phyloP scores from a whole-genome alignment of 2,329 filamentous ascomycete species.

The Cordyceps cateniannulata region DNA sequence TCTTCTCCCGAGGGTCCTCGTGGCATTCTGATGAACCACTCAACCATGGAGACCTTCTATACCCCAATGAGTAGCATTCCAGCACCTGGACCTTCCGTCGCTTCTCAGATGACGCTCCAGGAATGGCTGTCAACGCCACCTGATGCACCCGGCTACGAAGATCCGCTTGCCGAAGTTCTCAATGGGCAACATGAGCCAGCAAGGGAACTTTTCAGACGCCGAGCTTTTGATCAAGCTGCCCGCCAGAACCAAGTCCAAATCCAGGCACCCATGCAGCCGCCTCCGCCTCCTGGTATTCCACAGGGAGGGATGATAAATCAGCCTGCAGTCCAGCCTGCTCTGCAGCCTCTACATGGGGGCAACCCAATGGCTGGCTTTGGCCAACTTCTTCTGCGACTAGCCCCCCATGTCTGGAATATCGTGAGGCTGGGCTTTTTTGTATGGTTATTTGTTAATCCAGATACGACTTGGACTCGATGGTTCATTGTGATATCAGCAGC shows the following conservation, averaged over 20 bases:
- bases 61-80: conserved; percentile 28
- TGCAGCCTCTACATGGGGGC: background rate
- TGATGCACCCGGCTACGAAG: background rate
- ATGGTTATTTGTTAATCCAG: conserved; percentile 57
- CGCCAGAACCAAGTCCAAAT: background rate
- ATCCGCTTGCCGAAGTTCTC: background rate
- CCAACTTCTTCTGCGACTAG: background rate
- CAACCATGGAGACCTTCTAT: conserved; percentile 43
- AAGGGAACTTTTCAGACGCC: background rate
- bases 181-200: background rate
- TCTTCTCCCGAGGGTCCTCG: conserved; percentile 54
- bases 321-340: background rate
- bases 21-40: conserved; percentile 49
- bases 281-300: background rate
- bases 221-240: background rate
- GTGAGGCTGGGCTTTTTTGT: conserved; percentile 53
- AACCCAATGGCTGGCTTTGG: conserved; percentile 5
- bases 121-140: conserved; percentile 3
- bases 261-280: background rate
- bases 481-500: conserved; percentile 48
- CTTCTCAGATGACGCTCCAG: background rate
- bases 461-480: conserved; percentile 54
- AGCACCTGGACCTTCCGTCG: background rate
- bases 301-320: background rate
- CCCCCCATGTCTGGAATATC: conserved; percentile 53